Conservation (phyloP, 371 early-diverging fungal species). For the Basidiobolus meristosporus region DNA sequence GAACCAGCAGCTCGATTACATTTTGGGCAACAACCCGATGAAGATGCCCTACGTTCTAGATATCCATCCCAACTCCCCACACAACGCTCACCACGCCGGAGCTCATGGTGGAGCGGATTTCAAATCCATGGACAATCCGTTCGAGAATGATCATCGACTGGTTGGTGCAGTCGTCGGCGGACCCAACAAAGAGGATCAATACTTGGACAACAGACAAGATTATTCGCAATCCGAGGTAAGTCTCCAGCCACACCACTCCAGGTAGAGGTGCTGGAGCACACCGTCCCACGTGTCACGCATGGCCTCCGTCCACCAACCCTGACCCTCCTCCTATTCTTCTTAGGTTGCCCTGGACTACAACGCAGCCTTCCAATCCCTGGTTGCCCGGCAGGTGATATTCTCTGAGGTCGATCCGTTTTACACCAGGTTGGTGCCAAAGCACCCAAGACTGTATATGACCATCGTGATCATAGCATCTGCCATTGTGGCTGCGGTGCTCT, state of each 20-base stretch:
- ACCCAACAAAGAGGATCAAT: conserved; percentile 26
- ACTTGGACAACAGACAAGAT: conserved; percentile 22
- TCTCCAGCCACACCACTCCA: too few relatives aligned
- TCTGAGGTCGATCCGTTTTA: conserved; percentile 24
- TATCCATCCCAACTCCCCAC: conserved; percentile 31
- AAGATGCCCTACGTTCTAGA: conserved; percentile 37
- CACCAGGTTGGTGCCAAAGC: conserved; percentile 15
- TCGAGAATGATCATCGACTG: conserved; percentile 12
- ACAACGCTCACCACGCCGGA: conserved; percentile 39
- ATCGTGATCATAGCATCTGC: too few relatives aligned
- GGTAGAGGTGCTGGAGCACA: too few relatives aligned
- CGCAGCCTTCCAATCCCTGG: conserved; percentile 30
- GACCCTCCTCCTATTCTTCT: too few relatives aligned
- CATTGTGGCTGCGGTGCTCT: too few relatives aligned
- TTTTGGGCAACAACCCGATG: conserved; percentile 32
- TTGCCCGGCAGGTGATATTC: conserved; percentile 29
- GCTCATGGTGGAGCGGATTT: conserved; percentile 30
- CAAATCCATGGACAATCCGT: conserved; percentile 16
- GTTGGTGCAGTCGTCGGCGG: conserved; percentile 45
- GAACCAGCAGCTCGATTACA: conserved; percentile 20
- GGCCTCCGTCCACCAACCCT: too few relatives aligned
- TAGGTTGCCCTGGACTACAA: conserved; percentile 42
- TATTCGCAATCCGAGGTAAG: conserved; percentile 26
- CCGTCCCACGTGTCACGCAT: too few relatives aligned
- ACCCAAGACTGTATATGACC: too few relatives aligned